These are phyloP conservation scores for Coniella lustricola DNA, from an alignment of 2,329 filamentous ascomycete genomes.

Conservation along the genomic window DNA sequence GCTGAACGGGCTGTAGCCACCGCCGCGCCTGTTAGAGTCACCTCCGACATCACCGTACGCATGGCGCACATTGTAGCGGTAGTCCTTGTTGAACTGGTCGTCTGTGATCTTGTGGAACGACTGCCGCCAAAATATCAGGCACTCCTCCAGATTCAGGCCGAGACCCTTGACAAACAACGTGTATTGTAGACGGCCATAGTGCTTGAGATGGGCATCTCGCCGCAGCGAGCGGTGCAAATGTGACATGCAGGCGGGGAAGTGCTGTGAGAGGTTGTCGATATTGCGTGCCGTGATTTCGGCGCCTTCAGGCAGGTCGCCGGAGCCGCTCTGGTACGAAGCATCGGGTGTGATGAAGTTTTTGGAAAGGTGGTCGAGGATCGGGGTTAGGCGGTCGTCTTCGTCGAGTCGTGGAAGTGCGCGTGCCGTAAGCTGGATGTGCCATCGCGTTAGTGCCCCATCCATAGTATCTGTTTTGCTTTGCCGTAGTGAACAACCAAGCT, in stretches of 20 bases:
- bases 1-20: conserved; percentile 84
- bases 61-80: conserved; percentile 96
- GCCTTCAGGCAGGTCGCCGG: conserved; percentile 54
- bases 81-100: conserved; percentile 95
- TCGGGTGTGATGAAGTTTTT: conserved; percentile 94
- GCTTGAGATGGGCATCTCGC: conserved; percentile 85
- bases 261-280: conserved; percentile 70
- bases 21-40: conserved; percentile 76
- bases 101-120: conserved; percentile 82
- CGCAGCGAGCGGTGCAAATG: conserved; percentile 80
- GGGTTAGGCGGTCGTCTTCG: conserved; percentile 83
- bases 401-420: conserved; percentile 85
- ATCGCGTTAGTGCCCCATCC: conserved; percentile 8
- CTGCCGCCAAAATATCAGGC: conserved; percentile 82
- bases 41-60: conserved; percentile 91
- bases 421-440: conserved; percentile 61
- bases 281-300: conserved; percentile 70
- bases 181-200: conserved; percentile 90
- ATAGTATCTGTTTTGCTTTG: conserved; percentile 3
- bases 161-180: conserved; percentile 95
- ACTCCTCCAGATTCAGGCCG: conserved; percentile 85
- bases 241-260: conserved; percentile 92
- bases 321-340: conserved; percentile 64
- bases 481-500: too few relatives aligned
- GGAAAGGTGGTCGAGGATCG: conserved; percentile 68